Evolutionary conservation across 2,329 filamentous ascomycete species (phyloP).

Genomic region (Pseudogymnoascus sp.): DNA sequence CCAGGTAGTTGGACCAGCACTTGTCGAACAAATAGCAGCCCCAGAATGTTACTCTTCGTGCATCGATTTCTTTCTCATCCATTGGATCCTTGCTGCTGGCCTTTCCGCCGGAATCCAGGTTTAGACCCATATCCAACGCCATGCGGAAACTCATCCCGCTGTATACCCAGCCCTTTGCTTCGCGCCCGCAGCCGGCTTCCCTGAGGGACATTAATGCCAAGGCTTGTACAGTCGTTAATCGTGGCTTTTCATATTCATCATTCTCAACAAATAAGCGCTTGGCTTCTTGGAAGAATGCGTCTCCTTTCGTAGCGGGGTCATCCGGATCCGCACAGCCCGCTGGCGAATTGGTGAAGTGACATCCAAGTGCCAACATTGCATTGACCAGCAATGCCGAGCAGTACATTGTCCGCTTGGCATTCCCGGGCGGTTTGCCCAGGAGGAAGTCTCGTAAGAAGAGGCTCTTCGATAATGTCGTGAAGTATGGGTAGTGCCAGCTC

Average conservation of each 20-base stretch:
- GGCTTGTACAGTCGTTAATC: conserved; percentile 84
- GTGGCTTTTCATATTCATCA: conserved; percentile 85
- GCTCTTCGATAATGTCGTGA: conserved; percentile 78
- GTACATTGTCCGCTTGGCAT: conserved; percentile 54
- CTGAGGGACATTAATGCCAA: conserved; percentile 91
- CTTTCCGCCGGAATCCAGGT: conserved; percentile 67
- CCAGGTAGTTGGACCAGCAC: conserved; percentile 96
- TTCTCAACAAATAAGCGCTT: conserved; percentile 84
- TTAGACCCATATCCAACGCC: conserved; percentile 88
- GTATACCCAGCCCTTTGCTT: conserved; percentile 96
- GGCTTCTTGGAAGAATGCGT: conserved; percentile 92
- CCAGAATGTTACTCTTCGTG: conserved; percentile 88
- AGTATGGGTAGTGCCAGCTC: conserved; percentile 95
- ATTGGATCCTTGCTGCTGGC: conserved; percentile 48
- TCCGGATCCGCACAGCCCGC: conserved; percentile 62
- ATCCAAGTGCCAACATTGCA: conserved; percentile 71
- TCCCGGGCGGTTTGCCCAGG: conserved; percentile 51
- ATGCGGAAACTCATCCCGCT: conserved; percentile 98
- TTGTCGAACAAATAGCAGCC: conserved; percentile 98
- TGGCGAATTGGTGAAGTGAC: conserved; percentile 75
- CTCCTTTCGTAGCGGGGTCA: conserved; percentile 78
- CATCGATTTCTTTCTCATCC: conserved; percentile 78
- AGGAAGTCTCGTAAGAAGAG: conserved; percentile 83
- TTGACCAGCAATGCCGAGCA: conserved; percentile 89
- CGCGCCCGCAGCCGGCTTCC: conserved; percentile 87